phyloP scores from a whole-genome alignment of 495 filamentous ascomycete genomes.

The Penicillium waksmanii region DNA sequence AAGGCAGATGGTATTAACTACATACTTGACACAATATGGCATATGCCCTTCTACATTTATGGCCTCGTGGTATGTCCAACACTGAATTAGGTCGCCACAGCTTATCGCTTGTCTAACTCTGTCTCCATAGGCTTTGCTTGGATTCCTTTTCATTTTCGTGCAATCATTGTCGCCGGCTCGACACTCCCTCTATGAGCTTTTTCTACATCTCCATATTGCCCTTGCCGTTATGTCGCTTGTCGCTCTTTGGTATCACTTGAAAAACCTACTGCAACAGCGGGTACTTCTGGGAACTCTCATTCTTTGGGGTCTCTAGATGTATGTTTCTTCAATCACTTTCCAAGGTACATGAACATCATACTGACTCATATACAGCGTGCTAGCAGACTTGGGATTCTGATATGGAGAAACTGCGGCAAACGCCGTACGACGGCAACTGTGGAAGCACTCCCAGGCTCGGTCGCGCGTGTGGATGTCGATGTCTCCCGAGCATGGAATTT shows the following conservation, averaged over 20 bases:
- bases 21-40: conserved; percentile 36
- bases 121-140: conserved; percentile 37
- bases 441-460: conserved; percentile 54
- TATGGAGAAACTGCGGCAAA: conserved; percentile 63
- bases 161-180: conserved; percentile 56
- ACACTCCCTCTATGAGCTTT: conserved; percentile 63
- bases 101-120: no score
- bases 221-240: conserved; percentile 52
- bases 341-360: conserved; percentile 17
- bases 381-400: conserved; percentile 50
- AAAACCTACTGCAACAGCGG: conserved; percentile 44
- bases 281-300: conserved; percentile 44
- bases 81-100: no score
- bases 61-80: conserved; percentile 39
- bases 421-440: conserved; percentile 50
- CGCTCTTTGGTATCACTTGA: conserved; percentile 58
- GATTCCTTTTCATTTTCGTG: conserved; percentile 52
- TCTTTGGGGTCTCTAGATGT: conserved; percentile 46
- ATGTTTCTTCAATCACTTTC: conserved; percentile 8
- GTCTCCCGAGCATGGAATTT: conserved; percentile 53
- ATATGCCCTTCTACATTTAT: conserved; percentile 38
- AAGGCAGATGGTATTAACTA: conserved; percentile 29
- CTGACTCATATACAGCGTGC: conserved; percentile 51
- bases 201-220: conserved; percentile 58
- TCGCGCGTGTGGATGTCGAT: conserved; percentile 53